Conservation (phyloP, 805 yeast species). For the Cyberlindnera amylophila region DNA sequence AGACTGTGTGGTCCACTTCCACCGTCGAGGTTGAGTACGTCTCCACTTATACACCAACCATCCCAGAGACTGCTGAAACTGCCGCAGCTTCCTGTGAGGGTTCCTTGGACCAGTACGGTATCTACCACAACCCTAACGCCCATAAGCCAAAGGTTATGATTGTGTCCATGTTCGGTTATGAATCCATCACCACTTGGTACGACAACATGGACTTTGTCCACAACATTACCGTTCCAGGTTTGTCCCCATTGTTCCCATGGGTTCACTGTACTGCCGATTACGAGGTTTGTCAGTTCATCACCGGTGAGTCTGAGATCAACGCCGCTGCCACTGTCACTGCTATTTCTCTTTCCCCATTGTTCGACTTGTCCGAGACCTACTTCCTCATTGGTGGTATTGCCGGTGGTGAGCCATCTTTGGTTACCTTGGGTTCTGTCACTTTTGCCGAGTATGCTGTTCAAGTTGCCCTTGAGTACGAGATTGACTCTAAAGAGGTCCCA, state of each 20-base stretch:
- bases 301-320: constrained; percentile 17
- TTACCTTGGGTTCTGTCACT: constrained; percentile 15
- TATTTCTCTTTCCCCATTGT: constrained; percentile 9
- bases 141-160: constrained; percentile 14
- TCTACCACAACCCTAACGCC: constrained; percentile 13
- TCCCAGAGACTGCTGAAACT: constrained; percentile 1
- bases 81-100: background rate
- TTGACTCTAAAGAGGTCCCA: constrained; percentile 13
- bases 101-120: constrained; percentile 8
- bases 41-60: constrained; percentile 2
- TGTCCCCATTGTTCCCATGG: constrained; percentile 17
- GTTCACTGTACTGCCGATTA: constrained; percentile 14
- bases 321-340: constrained; percentile 17
- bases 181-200: constrained; percentile 14
- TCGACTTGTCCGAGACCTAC: constrained; percentile 13
- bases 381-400: constrained; percentile 17
- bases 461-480: constrained; percentile 14
- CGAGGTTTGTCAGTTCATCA: constrained; percentile 16
- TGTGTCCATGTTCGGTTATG: constrained; percentile 13
- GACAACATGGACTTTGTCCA: constrained; percentile 12
- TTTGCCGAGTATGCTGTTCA: constrained; percentile 16
- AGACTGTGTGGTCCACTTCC: constrained; percentile 10
- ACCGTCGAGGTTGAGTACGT: constrained; percentile 1
- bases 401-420: constrained; percentile 16
- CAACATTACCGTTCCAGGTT: constrained; percentile 17